These are phyloP conservation scores for Aspergillus latus DNA, from an alignment of 2,329 filamentous ascomycete genomes.

Conservation along the genomic window DNA sequence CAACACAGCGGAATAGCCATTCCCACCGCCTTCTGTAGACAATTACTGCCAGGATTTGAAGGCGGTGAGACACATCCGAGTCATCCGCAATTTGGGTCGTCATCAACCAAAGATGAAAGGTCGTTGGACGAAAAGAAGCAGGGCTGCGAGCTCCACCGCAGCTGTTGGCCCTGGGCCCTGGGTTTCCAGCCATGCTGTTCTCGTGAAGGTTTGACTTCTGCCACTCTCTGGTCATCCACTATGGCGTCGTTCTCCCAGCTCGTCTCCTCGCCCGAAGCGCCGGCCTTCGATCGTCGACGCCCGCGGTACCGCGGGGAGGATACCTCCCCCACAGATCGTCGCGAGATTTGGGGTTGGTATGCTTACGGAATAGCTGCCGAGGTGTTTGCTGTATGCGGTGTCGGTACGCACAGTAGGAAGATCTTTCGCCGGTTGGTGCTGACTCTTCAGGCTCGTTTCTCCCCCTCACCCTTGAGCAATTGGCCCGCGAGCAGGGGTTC, in stretches of 20 bases:
- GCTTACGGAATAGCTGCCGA: slow-evolving; percentile 92
- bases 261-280: slow-evolving; percentile 15
- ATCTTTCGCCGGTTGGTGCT: neutral
- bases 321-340: slow-evolving; percentile 73
- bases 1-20: no score
- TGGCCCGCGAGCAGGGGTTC: slow-evolving; percentile 90
- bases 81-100: slow-evolving; percentile 4
- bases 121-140: slow-evolving; percentile 5
- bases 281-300: slow-evolving; percentile 27
- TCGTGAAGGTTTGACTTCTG: slow-evolving; percentile 3
- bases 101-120: slow-evolving; percentile 4
- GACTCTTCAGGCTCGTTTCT: slow-evolving; percentile 72
- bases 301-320: slow-evolving; percentile 77
- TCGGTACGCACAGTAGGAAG: slow-evolving; percentile 47
- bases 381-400: slow-evolving; percentile 86
- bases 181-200: slow-evolving; percentile 16
- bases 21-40: neutral
- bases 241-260: slow-evolving; percentile 20
- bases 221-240: neutral
- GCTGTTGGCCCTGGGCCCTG: neutral
- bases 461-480: slow-evolving; percentile 83
- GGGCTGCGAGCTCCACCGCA: slow-evolving; percentile 6
- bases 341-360: slow-evolving; percentile 88
- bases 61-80: slow-evolving; percentile 10
- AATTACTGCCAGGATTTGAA: neutral